These are phyloP conservation scores for Penicillium lividum DNA, from an alignment of 495 filamentous ascomycete genomes.

Conservation along the genomic window DNA sequence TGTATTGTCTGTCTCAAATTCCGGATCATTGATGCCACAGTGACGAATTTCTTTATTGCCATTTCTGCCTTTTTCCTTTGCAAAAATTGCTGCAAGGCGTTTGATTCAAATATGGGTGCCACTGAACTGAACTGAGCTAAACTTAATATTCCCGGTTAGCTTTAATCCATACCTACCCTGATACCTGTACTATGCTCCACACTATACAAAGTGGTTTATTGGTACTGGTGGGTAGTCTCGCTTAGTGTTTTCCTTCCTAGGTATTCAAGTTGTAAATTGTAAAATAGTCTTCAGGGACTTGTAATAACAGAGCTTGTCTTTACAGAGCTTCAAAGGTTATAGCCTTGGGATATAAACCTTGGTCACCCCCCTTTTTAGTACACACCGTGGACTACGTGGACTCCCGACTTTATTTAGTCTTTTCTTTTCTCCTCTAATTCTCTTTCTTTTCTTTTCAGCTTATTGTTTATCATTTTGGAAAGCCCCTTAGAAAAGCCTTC, in stretches of 20 bases:
- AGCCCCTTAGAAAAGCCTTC: no score
- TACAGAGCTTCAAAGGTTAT: no score
- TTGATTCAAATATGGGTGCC: conserved; percentile 3
- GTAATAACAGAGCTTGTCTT: no score
- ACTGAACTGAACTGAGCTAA: neutral
- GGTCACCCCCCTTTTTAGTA: no score
- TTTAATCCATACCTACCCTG: neutral
- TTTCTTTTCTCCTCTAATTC: no score
- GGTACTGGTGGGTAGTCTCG: neutral
- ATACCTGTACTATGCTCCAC: neutral
- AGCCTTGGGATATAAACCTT: no score
- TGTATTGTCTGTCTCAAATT: conserved; percentile 16
- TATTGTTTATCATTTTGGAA: no score
- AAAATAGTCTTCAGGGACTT: no score
- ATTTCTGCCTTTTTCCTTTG: conserved; percentile 1
- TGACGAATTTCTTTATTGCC: conserved; percentile 37
- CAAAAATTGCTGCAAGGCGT: conserved; percentile 28
- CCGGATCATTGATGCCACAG: conserved; percentile 26
- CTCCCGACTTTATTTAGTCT: no score
- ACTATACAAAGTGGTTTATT: neutral
- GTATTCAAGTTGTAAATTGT: no score
- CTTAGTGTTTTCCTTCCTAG: neutral
- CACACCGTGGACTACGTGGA: no score
- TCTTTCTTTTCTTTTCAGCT: no score
- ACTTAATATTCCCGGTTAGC: conserved; percentile 3